Percentiles rank a stretch among this genome's conserved stretches.
These are phyloP conservation scores for Xylaria hypoxylon DNA, from an alignment of 2,329 filamentous ascomycete genomes.

Conservation along the genomic window DNA sequence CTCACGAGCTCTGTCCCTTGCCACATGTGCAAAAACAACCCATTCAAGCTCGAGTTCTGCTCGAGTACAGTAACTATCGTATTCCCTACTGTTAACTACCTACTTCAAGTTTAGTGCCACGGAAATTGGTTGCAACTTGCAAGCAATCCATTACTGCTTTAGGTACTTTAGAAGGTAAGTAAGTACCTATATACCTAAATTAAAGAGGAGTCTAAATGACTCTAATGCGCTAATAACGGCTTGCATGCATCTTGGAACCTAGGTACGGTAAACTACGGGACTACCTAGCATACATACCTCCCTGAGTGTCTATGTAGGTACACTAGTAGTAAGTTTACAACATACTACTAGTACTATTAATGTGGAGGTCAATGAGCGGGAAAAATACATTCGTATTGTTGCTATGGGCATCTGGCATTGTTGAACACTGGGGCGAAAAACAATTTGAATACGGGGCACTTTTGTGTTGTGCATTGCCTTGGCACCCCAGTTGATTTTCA, in stretches of 20 bases:
- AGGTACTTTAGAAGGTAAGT: no score
- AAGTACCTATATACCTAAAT: conserved; percentile 2
- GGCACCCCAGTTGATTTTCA: conserved; percentile 17
- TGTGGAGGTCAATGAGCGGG: background rate
- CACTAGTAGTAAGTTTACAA: background rate
- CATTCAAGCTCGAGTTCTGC: background rate
- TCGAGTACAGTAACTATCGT: conserved; percentile 4
- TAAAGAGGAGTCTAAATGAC: conserved; percentile 7
- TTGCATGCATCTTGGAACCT: no score
- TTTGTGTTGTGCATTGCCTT: conserved; percentile 27
- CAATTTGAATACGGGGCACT: conserved; percentile 1
- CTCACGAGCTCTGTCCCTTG: conserved; percentile 24
- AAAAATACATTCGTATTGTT: conserved; percentile 19
- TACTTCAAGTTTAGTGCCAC: conserved; percentile 19
- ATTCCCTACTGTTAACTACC: conserved; percentile 20
- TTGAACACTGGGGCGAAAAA: background rate
- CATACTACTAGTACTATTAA: no score
- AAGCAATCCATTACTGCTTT: conserved; percentile 19
- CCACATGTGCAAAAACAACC: conserved; percentile 3
- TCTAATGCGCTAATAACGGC: conserved; percentile 12
- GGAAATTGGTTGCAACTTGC: conserved; percentile 3
- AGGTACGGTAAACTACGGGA: background rate
- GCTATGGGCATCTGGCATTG: background rate
- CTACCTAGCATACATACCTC: background rate
- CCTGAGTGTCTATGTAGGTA: no score